Evolutionary conservation across 129 eudicot species (phyloP).

Genomic region (Smallanthus sonchifolius): DNA sequence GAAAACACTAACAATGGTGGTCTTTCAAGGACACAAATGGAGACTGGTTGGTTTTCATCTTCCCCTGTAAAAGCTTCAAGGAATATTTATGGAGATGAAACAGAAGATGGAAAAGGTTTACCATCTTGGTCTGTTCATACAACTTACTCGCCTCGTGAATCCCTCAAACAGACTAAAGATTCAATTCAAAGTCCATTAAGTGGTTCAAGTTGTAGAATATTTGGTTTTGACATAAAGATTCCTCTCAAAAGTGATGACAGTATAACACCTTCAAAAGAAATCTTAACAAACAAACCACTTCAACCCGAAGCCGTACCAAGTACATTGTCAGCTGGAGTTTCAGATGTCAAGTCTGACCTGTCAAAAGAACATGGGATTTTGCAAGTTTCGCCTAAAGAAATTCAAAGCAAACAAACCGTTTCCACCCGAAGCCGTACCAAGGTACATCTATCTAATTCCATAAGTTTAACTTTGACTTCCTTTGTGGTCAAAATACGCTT

Average conservation of each 20-base stretch:
- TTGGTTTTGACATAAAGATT: conserved; percentile 63
- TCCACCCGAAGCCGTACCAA: conserved; percentile 84
- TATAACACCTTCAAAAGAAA: conserved; percentile 19
- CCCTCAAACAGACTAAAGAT: conserved; percentile 30
- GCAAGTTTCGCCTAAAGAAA: conserved; percentile 54
- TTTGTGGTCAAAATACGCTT: conserved; percentile 1
- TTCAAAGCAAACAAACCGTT: conserved; percentile 60
- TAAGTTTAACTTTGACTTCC: neutral
- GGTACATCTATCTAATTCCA: conserved; percentile 33
- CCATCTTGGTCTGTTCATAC: conserved; percentile 49
- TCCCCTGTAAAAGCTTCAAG: conserved; percentile 39
- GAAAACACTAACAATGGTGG: conserved; percentile 24
- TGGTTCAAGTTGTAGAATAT: conserved; percentile 58
- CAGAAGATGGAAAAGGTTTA: conserved; percentile 52
- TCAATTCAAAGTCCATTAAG: conserved; percentile 4
- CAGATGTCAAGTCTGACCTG: conserved; percentile 48
- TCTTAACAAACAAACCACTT: conserved; percentile 10
- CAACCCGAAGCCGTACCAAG: conserved; percentile 38
- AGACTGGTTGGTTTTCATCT: conserved; percentile 39
- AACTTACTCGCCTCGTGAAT: conserved; percentile 36
- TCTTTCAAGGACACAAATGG: conserved; percentile 27
- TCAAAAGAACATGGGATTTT: conserved; percentile 55
- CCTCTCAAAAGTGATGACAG: conserved; percentile 22
- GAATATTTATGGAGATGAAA: conserved; percentile 36
- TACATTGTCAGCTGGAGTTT: conserved; percentile 37